These are phyloP conservation scores for Achlya hypogyna DNA, from an alignment of 352 stramenopile genomes.

Conservation along the genomic window DNA sequence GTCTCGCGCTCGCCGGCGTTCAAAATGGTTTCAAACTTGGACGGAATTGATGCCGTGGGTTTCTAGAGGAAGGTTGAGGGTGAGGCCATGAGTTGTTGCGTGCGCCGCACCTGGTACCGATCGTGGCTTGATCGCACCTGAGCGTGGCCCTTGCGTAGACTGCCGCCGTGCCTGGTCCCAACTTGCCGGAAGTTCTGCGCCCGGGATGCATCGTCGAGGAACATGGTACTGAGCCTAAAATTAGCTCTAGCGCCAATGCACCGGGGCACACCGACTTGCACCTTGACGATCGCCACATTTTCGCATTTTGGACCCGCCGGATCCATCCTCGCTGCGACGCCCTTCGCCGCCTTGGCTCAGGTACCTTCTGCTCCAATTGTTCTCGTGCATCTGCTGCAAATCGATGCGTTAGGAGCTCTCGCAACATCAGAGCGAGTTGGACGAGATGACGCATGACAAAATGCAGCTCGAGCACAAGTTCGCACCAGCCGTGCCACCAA, in stretches of 20 bases:
- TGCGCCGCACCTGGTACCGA: not conserved
- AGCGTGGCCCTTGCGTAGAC: conserved; percentile 21
- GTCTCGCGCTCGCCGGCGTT: conserved; percentile 45
- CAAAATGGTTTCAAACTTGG: conserved; percentile 67
- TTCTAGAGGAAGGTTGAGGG: not conserved
- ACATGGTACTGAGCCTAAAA: not conserved
- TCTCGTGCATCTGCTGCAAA: too few species aligned
- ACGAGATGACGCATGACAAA: too few species aligned
- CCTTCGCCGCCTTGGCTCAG: too few species aligned
- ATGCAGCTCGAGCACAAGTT: too few species aligned
- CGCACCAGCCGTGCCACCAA: too few species aligned
- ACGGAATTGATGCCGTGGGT: conserved; percentile 66
- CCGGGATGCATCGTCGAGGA: conserved; percentile 14
- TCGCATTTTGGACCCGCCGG: too few species aligned
- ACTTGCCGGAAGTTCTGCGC: conserved; percentile 52
- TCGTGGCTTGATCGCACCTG: not conserved
- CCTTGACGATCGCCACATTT: too few species aligned
- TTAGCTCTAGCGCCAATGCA: not conserved
- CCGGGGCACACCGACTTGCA: too few species aligned
- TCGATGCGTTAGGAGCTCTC: too few species aligned
- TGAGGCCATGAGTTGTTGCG: not conserved
- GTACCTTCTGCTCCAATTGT: too few species aligned
- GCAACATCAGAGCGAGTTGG: too few species aligned
- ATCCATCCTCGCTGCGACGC: too few species aligned
- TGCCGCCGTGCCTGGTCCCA: conserved; percentile 35